Evolutionary conservation across 202 grass and related monocot genomes (phyloP), one percentile per base, ranked within the genome.

Genomic region (Brachypodium distachyon): DNA sequence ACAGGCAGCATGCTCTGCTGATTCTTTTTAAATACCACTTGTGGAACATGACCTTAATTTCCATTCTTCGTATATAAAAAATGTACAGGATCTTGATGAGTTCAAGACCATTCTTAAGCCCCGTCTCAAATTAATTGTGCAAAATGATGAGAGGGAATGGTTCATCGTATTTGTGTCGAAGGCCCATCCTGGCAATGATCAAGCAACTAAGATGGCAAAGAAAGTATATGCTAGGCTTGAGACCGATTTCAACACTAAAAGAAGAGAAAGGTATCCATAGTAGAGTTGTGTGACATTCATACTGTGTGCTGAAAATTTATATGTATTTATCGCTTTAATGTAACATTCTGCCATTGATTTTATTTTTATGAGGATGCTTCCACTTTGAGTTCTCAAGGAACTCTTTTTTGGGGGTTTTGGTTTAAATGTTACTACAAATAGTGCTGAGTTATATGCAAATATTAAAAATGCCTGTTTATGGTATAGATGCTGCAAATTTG

Each of bases 91-190:
- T 72, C 96, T 99, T 64, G 96, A 99, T 79, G 91, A 95, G 62
- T 99, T 95, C 82, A 99, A 93, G 78, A 96, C 92, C 48, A 99
- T 99, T 85, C 77, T 99, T 85, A 99, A 96, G 56, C 92, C 96
- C 47, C 85, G 96, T 58, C 85, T 99, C 60, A 99, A 93, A 88
- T 88, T 99, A 88, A 95, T 99, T 72, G 89, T 95, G 55, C 96
- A 99, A 96, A 99, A 99, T 83, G 96, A 99, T 74, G 96, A 99
- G 16, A 84, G 83, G 28, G 96, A 99, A 82, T 99, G 92, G 96
- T 99, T 99, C 72, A 90, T 99, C 44, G 85, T 99, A 60, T 99
- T 92, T 85, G 89, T 99, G 29, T 99, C 87, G 27, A 99, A 93
- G 83, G 96, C 89, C 74, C 83, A 89, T 83, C 87, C 96, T 50